Evolutionary conservation across 2,329 filamentous ascomycete species (phyloP).

Genomic region (Cryphonectria parasitica): DNA sequence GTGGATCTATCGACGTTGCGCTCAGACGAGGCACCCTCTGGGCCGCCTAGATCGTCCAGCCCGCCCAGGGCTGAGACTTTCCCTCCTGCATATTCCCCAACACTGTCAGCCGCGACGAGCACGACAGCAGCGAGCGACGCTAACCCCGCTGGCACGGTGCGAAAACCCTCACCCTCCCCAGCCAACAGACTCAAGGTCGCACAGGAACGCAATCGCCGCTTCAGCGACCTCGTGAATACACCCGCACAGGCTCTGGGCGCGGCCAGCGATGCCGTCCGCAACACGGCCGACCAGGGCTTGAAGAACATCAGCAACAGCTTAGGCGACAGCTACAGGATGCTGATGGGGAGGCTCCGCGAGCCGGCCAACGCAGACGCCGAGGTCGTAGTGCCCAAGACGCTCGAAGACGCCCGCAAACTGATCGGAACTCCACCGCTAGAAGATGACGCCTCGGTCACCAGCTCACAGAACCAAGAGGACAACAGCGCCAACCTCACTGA

Average conservation of each 20-base stretch:
- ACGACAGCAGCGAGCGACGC: constrained; percentile 34
- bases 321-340: constrained; percentile 90
- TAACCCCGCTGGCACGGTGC: constrained; percentile 31
- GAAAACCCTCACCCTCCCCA: constrained; percentile 44
- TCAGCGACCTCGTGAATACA: constrained; percentile 86
- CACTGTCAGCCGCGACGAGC: constrained; percentile 41
- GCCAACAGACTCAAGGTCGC: constrained; percentile 50
- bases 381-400: constrained; percentile 77
- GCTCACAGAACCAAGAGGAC: constrained; percentile 50
- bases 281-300: constrained; percentile 86
- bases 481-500: constrained; percentile 37
- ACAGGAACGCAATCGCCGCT: constrained; percentile 68
- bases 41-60: constrained; percentile 63
- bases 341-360: constrained; percentile 80
- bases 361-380: constrained; percentile 47
- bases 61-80: constrained; percentile 59
- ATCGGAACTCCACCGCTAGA: constrained; percentile 73
- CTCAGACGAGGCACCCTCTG: constrained; percentile 74
- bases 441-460: constrained; percentile 63
- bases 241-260: constrained; percentile 80
- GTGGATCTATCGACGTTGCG: constrained; percentile 90
- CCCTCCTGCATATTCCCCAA: constrained; percentile 58
- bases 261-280: constrained; percentile 83
- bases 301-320: constrained; percentile 91
- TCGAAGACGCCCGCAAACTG: constrained; percentile 90